Percentiles rank a stretch among this genome's conserved stretches.
phyloP scores from a whole-genome alignment of 1,284 basidiomycete genomes.

The Heterobasidion occidentale region DNA sequence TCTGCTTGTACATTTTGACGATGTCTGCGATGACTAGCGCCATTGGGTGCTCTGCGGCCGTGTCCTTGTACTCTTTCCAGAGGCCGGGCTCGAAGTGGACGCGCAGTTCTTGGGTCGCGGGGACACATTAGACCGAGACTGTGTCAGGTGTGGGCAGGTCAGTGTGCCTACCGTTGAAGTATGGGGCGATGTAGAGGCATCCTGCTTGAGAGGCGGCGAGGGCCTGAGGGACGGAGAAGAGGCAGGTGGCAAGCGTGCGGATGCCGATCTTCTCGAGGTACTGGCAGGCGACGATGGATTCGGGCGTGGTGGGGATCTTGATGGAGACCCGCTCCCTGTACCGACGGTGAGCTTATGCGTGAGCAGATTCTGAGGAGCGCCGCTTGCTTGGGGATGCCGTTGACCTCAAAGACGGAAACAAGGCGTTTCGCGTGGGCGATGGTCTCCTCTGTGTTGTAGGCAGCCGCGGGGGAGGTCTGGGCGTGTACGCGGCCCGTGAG shows the following conservation, averaged over 20 bases:
- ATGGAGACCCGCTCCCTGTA: constrained; percentile 39
- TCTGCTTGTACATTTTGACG: constrained; percentile 26
- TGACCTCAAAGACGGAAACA: constrained; percentile 31
- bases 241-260: constrained; percentile 37
- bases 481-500: constrained; percentile 38
- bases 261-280: constrained; percentile 31
- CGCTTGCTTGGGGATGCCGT: constrained; percentile 34
- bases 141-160: neutral
- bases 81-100: constrained; percentile 35
- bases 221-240: constrained; percentile 40
- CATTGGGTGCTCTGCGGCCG: constrained; percentile 36
- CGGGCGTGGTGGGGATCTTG: constrained; percentile 42
- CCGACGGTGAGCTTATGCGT: neutral
- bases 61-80: constrained; percentile 34
- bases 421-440: constrained; percentile 36
- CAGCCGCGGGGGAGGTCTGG: constrained; percentile 35
- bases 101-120: constrained; percentile 28
- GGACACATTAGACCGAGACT: neutral
- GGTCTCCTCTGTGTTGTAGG: constrained; percentile 36
- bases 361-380: neutral
- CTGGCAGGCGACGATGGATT: constrained; percentile 36
- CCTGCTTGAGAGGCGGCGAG: constrained; percentile 38
- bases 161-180: constrained; percentile 34
- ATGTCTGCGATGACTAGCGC: constrained; percentile 29
- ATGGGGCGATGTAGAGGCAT: constrained; percentile 40